phyloP scores from a whole-genome alignment of 163 green algal species.

The Trebouxia gelatinosa region DNA sequence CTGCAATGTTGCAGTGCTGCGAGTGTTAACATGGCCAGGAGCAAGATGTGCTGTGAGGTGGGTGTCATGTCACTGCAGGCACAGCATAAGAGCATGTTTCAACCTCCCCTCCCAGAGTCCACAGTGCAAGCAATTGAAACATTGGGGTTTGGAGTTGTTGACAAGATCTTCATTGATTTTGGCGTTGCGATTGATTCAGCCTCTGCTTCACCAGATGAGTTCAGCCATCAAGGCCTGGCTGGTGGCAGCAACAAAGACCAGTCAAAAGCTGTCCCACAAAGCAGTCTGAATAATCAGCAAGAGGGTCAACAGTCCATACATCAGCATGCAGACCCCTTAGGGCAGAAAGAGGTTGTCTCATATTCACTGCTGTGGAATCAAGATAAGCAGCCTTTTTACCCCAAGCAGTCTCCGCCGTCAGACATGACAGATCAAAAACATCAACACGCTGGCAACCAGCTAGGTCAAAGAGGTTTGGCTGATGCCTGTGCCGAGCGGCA shows the following conservation, averaged over 20 bases:
- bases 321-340: neutral
- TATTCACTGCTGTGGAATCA: slow-evolving; percentile 46
- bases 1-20: no score
- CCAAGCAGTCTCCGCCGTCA: no score
- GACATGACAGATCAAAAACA: neutral
- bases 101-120: slow-evolving; percentile 32
- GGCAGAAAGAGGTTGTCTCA: slow-evolving; percentile 24
- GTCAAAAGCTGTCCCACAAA: neutral
- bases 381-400: neutral
- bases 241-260: neutral
- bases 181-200: neutral
- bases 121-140: slow-evolving; percentile 42
- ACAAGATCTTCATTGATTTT: slow-evolving; percentile 58
- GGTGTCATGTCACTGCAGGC: no score
- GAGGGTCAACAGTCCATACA: no score
- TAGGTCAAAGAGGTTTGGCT: no score
- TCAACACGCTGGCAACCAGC: neutral
- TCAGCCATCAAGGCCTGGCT: neutral
- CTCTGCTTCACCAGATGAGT: neutral
- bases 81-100: slow-evolving; percentile 37
- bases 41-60: no score
- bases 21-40: no score
- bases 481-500: neutral
- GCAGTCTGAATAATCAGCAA: neutral
- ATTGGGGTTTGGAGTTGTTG: slow-evolving; percentile 49